Evolutionary conservation across 331 rosid species (phyloP).

Genomic region (Stylosanthes scabra): DNA sequence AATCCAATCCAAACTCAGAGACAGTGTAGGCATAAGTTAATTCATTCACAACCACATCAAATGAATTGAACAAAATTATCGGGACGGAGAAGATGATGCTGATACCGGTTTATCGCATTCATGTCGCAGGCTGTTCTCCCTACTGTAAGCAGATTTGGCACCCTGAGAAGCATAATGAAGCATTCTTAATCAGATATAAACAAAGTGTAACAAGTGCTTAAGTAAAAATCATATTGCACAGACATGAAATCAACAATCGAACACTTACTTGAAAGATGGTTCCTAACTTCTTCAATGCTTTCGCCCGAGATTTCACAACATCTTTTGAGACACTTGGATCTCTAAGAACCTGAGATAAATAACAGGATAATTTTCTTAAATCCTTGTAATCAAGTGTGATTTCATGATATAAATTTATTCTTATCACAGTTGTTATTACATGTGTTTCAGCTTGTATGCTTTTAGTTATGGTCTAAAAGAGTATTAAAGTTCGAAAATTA

Average conservation of each 20-base stretch:
- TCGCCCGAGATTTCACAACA: conserved; percentile 67
- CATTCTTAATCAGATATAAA: conserved; percentile 27
- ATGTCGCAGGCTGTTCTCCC: conserved; percentile 88
- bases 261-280: conserved; percentile 82
- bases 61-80: conserved; percentile 36
- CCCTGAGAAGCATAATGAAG: conserved; percentile 62
- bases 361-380: conserved; percentile 24
- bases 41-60: conserved; percentile 26
- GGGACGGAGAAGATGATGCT: conserved; percentile 53
- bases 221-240: conserved; percentile 13
- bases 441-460: conserved; percentile 11
- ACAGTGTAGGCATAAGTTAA: neutral
- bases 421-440: conserved; percentile 2
- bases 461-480: conserved; percentile 19
- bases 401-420: neutral
- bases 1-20: conserved; percentile 16
- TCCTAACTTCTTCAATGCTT: conserved; percentile 77
- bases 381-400: neutral
- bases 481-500: neutral
- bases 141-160: conserved; percentile 65
- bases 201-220: conserved; percentile 4
- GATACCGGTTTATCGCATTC: conserved; percentile 41
- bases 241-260: conserved; percentile 23
- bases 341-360: conserved; percentile 67
- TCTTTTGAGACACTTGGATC: conserved; percentile 81